Base-by-base conservation (phyloP, 345 rosid genomes). In the Aurinia saxatilis region DNA sequence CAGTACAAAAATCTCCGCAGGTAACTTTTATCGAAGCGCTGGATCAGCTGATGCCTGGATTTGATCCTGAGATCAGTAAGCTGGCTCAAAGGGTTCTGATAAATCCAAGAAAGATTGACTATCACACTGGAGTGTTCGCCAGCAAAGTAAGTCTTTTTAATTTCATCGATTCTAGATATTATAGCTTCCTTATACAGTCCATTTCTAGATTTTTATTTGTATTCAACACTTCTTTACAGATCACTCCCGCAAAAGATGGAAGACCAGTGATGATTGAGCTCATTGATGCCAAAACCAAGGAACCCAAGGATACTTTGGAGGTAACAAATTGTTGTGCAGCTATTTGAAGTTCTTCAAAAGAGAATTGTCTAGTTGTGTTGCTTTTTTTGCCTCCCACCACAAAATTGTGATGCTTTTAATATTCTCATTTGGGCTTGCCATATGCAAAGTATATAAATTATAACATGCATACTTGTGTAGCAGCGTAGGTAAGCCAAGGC, bases 31-130 rank as follows among this genome's bases (percentile, higher is more conserved):
- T 93, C 66, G 99, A 93, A 82, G 99, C 97, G 37, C 68, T 93
- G 57, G 97, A 93, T 78, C 97, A 90, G 79, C 85, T 93, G 29
- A 93, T 93, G 99, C 99, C 99, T 64, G 97, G 99, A 71, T 93
- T 93, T 85, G 99, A 93, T 75, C 99, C 99, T 50, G 99, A 93
- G 77, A 93, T 90, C 62, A 81, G 97, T 41, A 93, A 93, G 76
- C 69, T 93, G 69, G 99, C 99, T 46, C 99, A 93, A 69, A 81
- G 99, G 69, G 90, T 90, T 73, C 79, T 90, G 37, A 86, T 93
- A 67, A 93, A 87, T 78, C 97, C 97, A 54, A 75, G 97, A 71
- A 88, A 90, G 51, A 93, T 93, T 13, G 99, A 93, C 75, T 90
- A 88, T 70, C 87, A 90, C 48, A 88, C 92, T 33, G 97, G 99